Conservation (phyloP, 1,139 yeast genomes). For the Ogataea hybrid region DNA sequence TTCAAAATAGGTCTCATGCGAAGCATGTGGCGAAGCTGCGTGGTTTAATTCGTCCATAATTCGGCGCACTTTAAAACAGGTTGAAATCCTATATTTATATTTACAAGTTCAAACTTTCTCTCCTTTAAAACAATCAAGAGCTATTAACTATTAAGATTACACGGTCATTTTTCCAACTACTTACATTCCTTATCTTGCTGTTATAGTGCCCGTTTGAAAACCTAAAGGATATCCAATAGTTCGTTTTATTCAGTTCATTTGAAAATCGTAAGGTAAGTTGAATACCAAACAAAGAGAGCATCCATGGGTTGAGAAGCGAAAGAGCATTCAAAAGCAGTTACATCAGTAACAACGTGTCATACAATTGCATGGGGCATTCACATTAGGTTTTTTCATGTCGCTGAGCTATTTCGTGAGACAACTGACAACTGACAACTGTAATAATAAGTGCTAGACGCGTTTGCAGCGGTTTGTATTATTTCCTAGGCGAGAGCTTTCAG, state of each 20-base stretch:
- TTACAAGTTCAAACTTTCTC: background rate
- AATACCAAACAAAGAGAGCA: too few species aligned
- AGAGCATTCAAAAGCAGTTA: background rate
- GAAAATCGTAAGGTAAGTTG: slow-evolving; percentile 2
- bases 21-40: too few species aligned
- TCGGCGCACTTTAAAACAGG: background rate
- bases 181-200: slow-evolving; percentile 26
- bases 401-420: too few species aligned
- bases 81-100: background rate
- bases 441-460: too few species aligned
- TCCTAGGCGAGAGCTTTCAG: too few species aligned
- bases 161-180: slow-evolving; percentile 25
- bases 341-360: too few species aligned
- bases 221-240: slow-evolving; percentile 4
- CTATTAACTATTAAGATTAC: background rate
- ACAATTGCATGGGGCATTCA: too few species aligned
- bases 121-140: background rate
- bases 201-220: background rate
- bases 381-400: too few species aligned
- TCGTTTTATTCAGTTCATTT: slow-evolving; percentile 7
- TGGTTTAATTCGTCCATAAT: too few species aligned
- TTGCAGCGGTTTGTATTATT: too few species aligned
- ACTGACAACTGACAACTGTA: too few species aligned
- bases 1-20: too few species aligned
- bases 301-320: background rate